Percentiles rank a stretch among this genome's conserved stretches.
Conservation (phyloP, 1,284 basidiomycete genomes). For the Tilletia setariae region DNA sequence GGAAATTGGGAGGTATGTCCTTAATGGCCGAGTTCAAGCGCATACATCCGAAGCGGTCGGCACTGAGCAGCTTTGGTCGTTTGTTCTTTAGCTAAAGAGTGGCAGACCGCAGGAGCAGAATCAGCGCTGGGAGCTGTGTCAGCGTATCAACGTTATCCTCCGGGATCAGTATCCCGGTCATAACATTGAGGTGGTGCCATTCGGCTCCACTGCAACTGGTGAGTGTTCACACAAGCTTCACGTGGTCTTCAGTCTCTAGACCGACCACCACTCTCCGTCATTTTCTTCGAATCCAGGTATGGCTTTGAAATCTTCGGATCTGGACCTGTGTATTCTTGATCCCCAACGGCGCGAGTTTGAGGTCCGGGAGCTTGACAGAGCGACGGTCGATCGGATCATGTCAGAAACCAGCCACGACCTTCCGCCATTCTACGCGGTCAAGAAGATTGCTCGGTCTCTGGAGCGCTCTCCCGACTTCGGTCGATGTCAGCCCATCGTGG, state of each 20-base stretch:
- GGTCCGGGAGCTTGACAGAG: no score
- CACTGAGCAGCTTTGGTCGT: neutral
- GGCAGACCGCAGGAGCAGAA: neutral
- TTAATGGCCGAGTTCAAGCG: neutral
- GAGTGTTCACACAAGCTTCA: neutral
- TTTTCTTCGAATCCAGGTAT: conserved; percentile 19
- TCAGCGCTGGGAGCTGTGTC: neutral
- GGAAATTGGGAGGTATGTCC: conserved; percentile 25
- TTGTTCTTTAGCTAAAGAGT: conserved; percentile 11
- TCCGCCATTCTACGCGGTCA: conserved; percentile 34
- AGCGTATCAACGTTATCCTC: conserved; percentile 30
- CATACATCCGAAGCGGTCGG: no score
- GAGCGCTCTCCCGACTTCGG: conserved; percentile 19
- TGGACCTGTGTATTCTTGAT: conserved; percentile 44
- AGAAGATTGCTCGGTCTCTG: conserved; percentile 25
- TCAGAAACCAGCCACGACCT: conserved; percentile 22
- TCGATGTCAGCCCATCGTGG: conserved; percentile 27
- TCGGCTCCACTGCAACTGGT: conserved; percentile 44
- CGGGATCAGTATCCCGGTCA: conserved; percentile 28
- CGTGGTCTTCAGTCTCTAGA: no score
- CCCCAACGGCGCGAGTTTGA: conserved; percentile 19
- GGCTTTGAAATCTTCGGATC: conserved; percentile 31
- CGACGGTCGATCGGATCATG: neutral
- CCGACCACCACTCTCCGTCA: neutral
- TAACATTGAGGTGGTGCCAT: conserved; percentile 32